Conservation (phyloP, 306 rosid species). For the Leucaena leucocephala region DNA sequence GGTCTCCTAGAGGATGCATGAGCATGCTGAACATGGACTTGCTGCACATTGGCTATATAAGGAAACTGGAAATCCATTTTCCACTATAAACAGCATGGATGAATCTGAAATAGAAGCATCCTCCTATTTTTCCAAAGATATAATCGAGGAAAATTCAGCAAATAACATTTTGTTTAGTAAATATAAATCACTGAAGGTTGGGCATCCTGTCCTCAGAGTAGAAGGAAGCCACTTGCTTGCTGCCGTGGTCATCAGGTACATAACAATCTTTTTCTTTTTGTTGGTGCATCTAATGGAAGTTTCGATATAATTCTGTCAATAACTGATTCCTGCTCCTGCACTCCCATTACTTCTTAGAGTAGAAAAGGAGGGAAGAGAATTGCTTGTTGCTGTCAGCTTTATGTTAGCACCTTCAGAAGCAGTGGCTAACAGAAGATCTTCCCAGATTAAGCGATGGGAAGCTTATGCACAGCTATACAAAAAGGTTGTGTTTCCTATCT, state of each 20-base stretch:
- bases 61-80: conserved; percentile 70
- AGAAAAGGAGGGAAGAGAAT: conserved; percentile 79
- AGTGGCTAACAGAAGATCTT: conserved; percentile 87
- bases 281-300: conserved; percentile 16
- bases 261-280: conserved; percentile 1
- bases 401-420: conserved; percentile 87
- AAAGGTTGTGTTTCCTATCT: conserved; percentile 60
- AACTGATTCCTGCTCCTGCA: conserved; percentile 18
- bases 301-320: conserved; percentile 15
- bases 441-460: conserved; percentile 86
- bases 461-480: conserved; percentile 79
- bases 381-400: conserved; percentile 92
- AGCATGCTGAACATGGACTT: conserved; percentile 94
- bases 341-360: conserved; percentile 56
- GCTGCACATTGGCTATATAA: conserved; percentile 99
- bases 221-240: conserved; percentile 96
- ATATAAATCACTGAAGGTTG: conserved; percentile 72
- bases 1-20: conserved; percentile 82
- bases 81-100: conserved; percentile 51
- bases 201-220: conserved; percentile 95
- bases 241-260: conserved; percentile 80
- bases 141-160: conserved; percentile 58
- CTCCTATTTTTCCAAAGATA: conserved; percentile 60
- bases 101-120: conserved; percentile 64
- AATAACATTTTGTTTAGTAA: conserved; percentile 51